A percentile compares a stretch with the other conserved stretches of the same genome.
Conservation (phyloP, 257 asterid species). For the Nyctanthes arbortristis region DNA sequence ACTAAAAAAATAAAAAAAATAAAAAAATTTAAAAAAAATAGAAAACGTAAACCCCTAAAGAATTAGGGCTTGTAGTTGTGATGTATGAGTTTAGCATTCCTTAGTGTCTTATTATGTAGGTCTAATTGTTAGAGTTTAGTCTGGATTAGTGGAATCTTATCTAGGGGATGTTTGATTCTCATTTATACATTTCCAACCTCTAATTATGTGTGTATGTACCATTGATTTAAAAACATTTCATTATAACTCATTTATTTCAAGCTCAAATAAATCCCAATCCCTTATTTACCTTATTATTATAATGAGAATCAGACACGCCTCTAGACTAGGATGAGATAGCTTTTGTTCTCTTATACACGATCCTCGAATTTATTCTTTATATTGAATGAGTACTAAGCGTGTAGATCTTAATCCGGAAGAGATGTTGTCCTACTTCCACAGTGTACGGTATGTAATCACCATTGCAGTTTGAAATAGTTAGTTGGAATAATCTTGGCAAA, state of each 20-base stretch:
- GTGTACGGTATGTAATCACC: neutral
- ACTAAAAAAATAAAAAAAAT: neutral
- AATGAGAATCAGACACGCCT: neutral
- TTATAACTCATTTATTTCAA: too few species aligned
- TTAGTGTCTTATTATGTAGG: neutral
- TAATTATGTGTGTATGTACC: too few species aligned
- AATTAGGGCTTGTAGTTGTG: too few species aligned
- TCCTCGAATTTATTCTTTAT: neutral
- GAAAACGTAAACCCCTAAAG: neutral
- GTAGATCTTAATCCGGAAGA: neutral
- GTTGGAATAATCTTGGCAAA: neutral
- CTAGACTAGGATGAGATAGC: neutral
- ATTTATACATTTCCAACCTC: too few species aligned
- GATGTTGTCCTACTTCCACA: neutral
- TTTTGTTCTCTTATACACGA: neutral
- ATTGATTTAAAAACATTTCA: too few species aligned
- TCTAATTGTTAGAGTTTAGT: neutral
- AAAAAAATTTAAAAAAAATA: too few species aligned
- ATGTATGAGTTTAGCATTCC: neutral
- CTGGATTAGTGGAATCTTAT: neutral
- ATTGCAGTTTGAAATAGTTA: neutral
- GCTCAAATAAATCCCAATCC: too few species aligned
- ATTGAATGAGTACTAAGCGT: neutral
- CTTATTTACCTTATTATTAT: too few species aligned
- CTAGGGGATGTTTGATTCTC: too few species aligned